phyloP scores from a whole-genome alignment of 1,284 basidiomycete genomes.

The Hemileia vastatrix region DNA sequence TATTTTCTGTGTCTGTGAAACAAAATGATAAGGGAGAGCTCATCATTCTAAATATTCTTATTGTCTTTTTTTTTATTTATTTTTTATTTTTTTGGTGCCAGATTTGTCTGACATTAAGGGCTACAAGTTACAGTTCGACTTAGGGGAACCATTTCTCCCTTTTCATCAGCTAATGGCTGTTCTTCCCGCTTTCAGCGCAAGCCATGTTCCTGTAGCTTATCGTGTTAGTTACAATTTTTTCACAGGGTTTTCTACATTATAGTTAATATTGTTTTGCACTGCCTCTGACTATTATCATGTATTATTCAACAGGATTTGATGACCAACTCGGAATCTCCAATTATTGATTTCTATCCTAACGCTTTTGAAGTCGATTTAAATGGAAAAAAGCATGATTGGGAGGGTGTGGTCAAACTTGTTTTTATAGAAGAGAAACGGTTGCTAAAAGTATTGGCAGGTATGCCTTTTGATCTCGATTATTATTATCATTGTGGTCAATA shows the following conservation, averaged over 20 bases:
- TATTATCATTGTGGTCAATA: no score
- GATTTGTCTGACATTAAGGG: conserved; percentile 68
- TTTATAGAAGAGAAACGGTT: conserved; percentile 84
- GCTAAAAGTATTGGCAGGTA: conserved; percentile 65
- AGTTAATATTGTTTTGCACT: neutral
- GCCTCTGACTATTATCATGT: neutral
- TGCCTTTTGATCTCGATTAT: neutral
- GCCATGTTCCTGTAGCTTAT: conserved; percentile 76
- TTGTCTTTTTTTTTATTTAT: neutral
- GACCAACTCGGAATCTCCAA: conserved; percentile 73
- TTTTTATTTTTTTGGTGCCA: conserved; percentile 59
- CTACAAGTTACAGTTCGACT: conserved; percentile 72
- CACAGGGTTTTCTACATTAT: no score
- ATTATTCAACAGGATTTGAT: conserved; percentile 68
- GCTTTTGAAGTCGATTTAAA: conserved; percentile 90
- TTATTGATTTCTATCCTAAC: conserved; percentile 85
- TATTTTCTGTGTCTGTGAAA: no score
- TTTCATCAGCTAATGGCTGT: conserved; percentile 99
- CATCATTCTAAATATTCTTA: neutral
- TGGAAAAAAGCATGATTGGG: conserved; percentile 98
- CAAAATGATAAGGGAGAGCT: neutral
- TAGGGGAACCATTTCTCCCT: conserved; percentile 82
- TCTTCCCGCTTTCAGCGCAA: conserved; percentile 75
- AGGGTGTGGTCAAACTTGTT: conserved; percentile 96
- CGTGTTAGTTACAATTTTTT: conserved; percentile 3